Evolutionary conservation across 352 stramenopile species (phyloP).

Genomic region (Peronospora belbahrii): DNA sequence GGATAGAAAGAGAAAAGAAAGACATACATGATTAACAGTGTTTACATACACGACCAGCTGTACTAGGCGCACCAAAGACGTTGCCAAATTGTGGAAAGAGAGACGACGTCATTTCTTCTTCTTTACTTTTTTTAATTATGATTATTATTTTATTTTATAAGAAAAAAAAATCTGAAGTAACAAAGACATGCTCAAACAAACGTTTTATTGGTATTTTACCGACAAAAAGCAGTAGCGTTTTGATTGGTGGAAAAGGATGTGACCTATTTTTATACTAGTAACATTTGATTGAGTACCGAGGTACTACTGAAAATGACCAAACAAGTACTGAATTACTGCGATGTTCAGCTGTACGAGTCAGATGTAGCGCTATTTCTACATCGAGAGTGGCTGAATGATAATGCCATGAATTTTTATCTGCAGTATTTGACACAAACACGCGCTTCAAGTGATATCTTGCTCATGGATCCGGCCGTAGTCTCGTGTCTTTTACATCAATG

Average conservation of each 20-base stretch:
- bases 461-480: conserved; percentile 72
- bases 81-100: conserved; percentile 80
- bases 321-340: conserved; percentile 71
- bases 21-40: not conserved
- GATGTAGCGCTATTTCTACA: conserved; percentile 62
- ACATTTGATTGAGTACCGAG: conserved; percentile 2
- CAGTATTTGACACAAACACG: conserved; percentile 48
- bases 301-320: conserved; percentile 16
- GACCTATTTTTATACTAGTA: too few relatives aligned
- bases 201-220: too few relatives aligned
- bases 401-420: conserved; percentile 80
- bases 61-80: conserved; percentile 60
- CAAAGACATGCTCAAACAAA: too few relatives aligned
- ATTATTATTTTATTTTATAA: too few relatives aligned
- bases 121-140: too few relatives aligned
- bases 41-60: conserved; percentile 39
- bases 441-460: conserved; percentile 29
- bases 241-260: conserved; percentile 3
- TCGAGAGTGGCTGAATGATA: conserved; percentile 77
- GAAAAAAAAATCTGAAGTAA: too few relatives aligned
- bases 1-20: not conserved
- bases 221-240: not conserved
- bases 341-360: conserved; percentile 75
- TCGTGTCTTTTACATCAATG: conserved; percentile 80
- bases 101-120: conserved; percentile 39